Base-by-base conservation (phyloP, 805 yeast species). In the Yarrowia yakushimensis region DNA sequence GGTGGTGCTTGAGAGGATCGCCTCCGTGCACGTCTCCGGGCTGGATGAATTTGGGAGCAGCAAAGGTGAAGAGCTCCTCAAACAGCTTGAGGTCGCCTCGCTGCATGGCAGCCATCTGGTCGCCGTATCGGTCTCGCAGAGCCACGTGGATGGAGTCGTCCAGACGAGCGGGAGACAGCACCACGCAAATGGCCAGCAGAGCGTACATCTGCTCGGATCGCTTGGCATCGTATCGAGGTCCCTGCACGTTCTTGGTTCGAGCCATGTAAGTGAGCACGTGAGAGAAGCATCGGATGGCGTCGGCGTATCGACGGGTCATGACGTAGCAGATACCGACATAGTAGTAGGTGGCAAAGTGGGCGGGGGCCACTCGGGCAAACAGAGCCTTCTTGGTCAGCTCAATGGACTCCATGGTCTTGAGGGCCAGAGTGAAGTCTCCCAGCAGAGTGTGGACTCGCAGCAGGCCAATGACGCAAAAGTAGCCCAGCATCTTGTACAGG, bases 191-290 rank as follows among this genome's bases (percentile, higher is more conserved):
- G 28, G 82, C 79, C 63, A 80, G 69, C 43, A 80, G 72, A 3
- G 83, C 82, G 65, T 78, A 78, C 82, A 79, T 80, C 69, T 80
- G 83, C 63, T 79, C 83, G 15, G 80, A 73, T 66, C 78, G 76
- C 70, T 79, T 80, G 63, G 79, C 76, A 68, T 80, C 82, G 66
- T 76, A 80, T 7, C 61, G 48, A 15, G 46, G 61, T 9, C 61
- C 61, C 67, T 78, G 81, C 6, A 79, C 79, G 68, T 76, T 75
- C 68, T 75, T 77, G 11, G 82, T 77, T 69, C 82, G 74, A 34
- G 81, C 72, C 61, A 80, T 77, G 74, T 75, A 79, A 50, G 79
- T 68, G 60, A 80, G 70, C 63, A 79, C 78, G 68, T 79, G 82
- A 4, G 81, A 76, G 66, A 80, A 78, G 10, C 79, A 75, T 69